Conservation (phyloP, 2,329 filamentous ascomycete genomes). For the Clonostachys sp. region DNA sequence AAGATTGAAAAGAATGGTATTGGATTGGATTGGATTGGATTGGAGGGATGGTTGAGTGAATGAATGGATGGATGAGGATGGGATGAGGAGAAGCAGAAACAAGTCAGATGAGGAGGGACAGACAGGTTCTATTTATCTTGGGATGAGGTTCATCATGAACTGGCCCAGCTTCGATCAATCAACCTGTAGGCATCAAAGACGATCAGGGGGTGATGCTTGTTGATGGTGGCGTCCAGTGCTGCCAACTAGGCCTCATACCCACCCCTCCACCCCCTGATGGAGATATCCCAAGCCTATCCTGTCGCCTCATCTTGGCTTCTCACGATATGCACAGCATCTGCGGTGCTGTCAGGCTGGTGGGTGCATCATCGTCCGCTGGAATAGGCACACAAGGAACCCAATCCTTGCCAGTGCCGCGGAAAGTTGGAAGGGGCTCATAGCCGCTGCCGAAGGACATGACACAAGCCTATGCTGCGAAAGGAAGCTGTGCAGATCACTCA, state of each 20-base stretch:
- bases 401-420: no score
- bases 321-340: no score
- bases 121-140: neutral
- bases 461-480: neutral
- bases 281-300: neutral
- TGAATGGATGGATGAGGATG: neutral
- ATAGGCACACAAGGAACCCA: no score
- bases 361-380: no score
- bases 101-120: neutral
- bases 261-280: no score
- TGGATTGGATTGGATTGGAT: neutral
- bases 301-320: no score
- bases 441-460: no score
- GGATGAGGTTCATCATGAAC: neutral
- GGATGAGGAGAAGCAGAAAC: neutral
- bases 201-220: slow-evolving; percentile 22
- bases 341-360: no score
- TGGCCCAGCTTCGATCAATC: slow-evolving; percentile 20
- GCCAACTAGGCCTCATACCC: neutral
- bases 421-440: no score
- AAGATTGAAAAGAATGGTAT: neutral
- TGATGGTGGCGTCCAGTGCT: neutral
- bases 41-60: neutral
- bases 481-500: slow-evolving; percentile 1
- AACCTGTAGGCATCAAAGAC: slow-evolving; percentile 45